Percentiles rank a stretch among this genome's conserved stretches.
Evolutionary conservation across 1,139 yeast species (phyloP).

Genomic region (Blastobotrys ciferrii): DNA sequence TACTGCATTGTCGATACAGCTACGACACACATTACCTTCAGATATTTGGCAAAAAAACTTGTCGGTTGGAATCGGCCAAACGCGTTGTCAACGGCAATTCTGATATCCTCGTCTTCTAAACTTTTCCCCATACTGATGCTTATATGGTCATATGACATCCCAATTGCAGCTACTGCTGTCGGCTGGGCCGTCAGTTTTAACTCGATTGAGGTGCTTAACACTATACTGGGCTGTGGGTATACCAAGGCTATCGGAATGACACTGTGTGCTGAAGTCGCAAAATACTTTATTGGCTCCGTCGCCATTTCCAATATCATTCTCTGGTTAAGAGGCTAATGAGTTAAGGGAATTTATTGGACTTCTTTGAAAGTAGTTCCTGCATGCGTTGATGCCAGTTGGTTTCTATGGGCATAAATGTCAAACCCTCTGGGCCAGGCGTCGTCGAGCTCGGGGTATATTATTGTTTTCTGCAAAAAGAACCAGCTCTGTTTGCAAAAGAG

Average conservation of each 20-base stretch:
- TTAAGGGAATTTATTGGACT: too few species aligned
- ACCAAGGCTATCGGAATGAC: constrained; percentile 36
- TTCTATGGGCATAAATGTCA: too few species aligned
- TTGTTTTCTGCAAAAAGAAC: too few species aligned
- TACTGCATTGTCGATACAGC: constrained; percentile 61
- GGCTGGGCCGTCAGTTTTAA: constrained; percentile 61
- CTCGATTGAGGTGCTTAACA: constrained; percentile 62
- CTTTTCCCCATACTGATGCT: constrained; percentile 90
- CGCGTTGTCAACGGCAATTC: constrained; percentile 60
- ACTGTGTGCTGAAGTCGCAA: constrained; percentile 25
- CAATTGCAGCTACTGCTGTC: constrained; percentile 60
- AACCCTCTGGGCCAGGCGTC: too few species aligned
- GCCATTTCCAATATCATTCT: constrained; percentile 9
- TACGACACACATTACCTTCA: constrained; percentile 52
- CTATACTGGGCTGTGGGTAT: constrained; percentile 50
- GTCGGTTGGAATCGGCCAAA: constrained; percentile 45
- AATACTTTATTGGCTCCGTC: constrained; percentile 25
- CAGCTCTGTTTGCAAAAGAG: too few species aligned
- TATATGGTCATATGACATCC: constrained; percentile 92
- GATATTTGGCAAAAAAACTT: constrained; percentile 40
- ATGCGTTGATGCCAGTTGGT: too few species aligned
- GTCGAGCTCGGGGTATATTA: too few species aligned
- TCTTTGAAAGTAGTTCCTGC: too few species aligned
- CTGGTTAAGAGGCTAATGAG: neutral
- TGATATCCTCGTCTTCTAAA: constrained; percentile 75